Percentiles rank a stretch among this genome's conserved stretches.
Evolutionary conservation across 176 grass and related monocot genomes (phyloP).

Genomic region (Carex scoparia): DNA sequence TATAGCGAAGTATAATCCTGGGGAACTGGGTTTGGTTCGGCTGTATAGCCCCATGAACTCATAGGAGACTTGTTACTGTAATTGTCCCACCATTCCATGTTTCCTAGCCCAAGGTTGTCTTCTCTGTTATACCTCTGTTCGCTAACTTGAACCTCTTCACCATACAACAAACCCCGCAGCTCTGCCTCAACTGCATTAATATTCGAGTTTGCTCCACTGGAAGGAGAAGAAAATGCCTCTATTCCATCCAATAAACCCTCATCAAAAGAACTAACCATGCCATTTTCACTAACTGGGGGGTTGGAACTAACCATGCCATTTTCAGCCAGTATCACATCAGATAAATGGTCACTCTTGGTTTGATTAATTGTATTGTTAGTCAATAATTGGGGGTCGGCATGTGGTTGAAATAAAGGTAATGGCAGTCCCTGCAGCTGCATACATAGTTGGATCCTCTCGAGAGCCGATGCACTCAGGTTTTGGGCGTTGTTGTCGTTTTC

Average conservation of each 20-base stretch:
- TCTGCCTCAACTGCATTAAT: constrained; percentile 59
- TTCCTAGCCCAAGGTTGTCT: constrained; percentile 22
- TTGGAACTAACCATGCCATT: neutral
- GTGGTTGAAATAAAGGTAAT: constrained; percentile 25
- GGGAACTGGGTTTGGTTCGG: constrained; percentile 36
- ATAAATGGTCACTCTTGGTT: constrained; percentile 14
- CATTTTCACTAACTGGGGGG: constrained; percentile 30
- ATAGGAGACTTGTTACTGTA: constrained; percentile 36
- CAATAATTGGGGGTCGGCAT: constrained; percentile 38
- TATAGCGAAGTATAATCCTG: constrained; percentile 53
- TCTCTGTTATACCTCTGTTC: constrained; percentile 16
- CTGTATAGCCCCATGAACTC: constrained; percentile 43
- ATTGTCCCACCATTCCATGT: constrained; percentile 61
- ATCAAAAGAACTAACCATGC: constrained; percentile 20
- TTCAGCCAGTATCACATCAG: neutral
- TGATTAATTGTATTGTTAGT: constrained; percentile 19
- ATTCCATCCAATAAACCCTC: constrained; percentile 18
- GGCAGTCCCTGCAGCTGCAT: constrained; percentile 71
- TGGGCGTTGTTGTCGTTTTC: constrained; percentile 17
- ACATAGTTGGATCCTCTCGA: constrained; percentile 84
- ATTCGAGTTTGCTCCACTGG: constrained; percentile 37
- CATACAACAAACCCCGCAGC: constrained; percentile 60
- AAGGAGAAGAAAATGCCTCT: constrained; percentile 42
- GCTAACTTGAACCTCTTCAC: constrained; percentile 5
- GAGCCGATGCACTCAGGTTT: constrained; percentile 59